phyloP scores from a whole-genome alignment of 2,329 filamentous ascomycete species.

The Trichoderma hamatum region DNA sequence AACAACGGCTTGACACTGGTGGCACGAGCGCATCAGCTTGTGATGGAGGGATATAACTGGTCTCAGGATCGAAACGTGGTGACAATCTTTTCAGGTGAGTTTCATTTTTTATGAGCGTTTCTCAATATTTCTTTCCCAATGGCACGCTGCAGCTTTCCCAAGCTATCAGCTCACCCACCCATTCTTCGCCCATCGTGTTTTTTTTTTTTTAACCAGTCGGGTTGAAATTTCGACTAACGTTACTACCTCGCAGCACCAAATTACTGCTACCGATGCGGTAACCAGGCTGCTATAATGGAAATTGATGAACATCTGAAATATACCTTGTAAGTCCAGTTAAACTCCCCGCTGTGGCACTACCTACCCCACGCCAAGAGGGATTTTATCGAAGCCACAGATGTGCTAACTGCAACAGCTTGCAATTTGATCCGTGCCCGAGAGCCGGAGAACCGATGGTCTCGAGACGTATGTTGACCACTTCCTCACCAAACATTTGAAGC shows the following conservation, averaged over 20 bases:
- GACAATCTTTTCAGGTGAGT: slow-evolving; percentile 91
- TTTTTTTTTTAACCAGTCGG: not conserved
- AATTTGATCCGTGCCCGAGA: slow-evolving; percentile 97
- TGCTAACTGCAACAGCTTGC: slow-evolving; percentile 67
- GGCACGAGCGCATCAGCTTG: slow-evolving; percentile 93
- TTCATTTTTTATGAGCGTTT: not conserved
- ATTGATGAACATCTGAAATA: slow-evolving; percentile 99
- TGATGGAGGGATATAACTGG: slow-evolving; percentile 99
- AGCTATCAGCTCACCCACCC: not conserved
- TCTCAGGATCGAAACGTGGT: slow-evolving; percentile 98
- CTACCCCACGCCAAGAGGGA: not conserved
- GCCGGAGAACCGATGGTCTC: slow-evolving; percentile 99
- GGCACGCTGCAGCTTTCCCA: not conserved
- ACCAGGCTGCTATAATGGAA: slow-evolving; percentile 99
- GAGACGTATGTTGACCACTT: slow-evolving; percentile 62
- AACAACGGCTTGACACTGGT: slow-evolving; percentile 97
- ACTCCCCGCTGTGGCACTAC: not conserved
- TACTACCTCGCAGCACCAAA: slow-evolving; percentile 64
- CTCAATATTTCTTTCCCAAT: not conserved
- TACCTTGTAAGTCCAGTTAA: slow-evolving; percentile 72
- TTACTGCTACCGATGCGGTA: slow-evolving; percentile 98
- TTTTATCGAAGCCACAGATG: not conserved
- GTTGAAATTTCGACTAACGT: slow-evolving; percentile 28
- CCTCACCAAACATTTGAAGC: not conserved
- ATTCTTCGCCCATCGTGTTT: not conserved